A percentile compares a stretch with the other conserved stretches of the same genome.
Conservation (phyloP, 2,329 filamentous ascomycete species). For the Rhynchosporium agropyri region DNA sequence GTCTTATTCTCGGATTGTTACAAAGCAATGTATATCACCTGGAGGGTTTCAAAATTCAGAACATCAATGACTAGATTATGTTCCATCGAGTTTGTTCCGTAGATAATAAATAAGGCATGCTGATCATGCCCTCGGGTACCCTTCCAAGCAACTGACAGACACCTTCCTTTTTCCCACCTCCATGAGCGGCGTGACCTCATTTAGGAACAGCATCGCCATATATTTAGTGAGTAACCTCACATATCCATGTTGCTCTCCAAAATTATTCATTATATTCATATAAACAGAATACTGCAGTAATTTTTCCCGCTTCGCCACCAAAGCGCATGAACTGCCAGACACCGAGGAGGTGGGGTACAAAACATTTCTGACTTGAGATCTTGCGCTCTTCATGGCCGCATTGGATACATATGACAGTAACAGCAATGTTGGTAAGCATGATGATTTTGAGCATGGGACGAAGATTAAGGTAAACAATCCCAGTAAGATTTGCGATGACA, state of each 20-base stretch:
- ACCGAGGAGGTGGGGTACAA: constrained; percentile 5
- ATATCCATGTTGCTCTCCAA: constrained; percentile 2
- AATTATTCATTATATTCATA: constrained; percentile 5
- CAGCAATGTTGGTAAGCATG: constrained; percentile 2
- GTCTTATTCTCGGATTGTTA: constrained; percentile 1
- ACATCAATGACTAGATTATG: background rate
- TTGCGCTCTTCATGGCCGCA: constrained; percentile 4
- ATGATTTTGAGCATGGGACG: constrained; percentile 4
- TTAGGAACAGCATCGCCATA: constrained; percentile 1
- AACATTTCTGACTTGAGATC: constrained; percentile 2
- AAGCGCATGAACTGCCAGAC: constrained; percentile 3
- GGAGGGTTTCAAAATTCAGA: constrained; percentile 1
- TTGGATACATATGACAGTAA: constrained; percentile 7
- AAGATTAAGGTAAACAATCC: constrained; percentile 5
- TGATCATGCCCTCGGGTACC: constrained; percentile 2
- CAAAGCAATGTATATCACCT: constrained; percentile 6
- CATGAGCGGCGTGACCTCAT: background rate
- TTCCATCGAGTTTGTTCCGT: background rate
- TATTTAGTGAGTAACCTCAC: constrained; percentile 2
- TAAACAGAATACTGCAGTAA: constrained; percentile 1
- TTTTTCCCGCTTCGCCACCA: background rate
- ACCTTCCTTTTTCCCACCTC: constrained; percentile 5
- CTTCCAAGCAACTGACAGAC: constrained; percentile 7
- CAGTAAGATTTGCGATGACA: constrained; percentile 2
- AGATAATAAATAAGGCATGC: background rate